Evolutionary conservation across 805 yeast genomes (phyloP), one percentile per base, ranked within the genome.

Genomic region (Yarrowia alimentaria): DNA sequence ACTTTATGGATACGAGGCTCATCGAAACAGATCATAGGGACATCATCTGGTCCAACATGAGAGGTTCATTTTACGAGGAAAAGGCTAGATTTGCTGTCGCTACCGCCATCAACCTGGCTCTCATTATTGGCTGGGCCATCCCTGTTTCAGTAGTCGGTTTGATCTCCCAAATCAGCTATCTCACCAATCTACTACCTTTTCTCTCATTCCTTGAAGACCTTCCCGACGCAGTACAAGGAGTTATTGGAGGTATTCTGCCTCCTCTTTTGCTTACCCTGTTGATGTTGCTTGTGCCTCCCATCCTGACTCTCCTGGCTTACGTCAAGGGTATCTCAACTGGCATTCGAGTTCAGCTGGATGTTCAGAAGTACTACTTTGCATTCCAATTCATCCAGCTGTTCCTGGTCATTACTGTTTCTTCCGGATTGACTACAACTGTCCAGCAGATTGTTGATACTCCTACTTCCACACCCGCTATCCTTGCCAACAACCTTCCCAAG

Each of bases 111-210:
- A 71, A 80, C 51, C 62, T 78, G 7, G 54, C 71, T 1, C 67
- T 86, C 1, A 80, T 83, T 67, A 31, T 78, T 14, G 76, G 78
- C 1, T 89, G 95, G 82, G 85, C 87, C 1, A 64, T 88, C 1
- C 96, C 96, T 0, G 91, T 88, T 1, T 87, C 95, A 0, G 73
- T 85, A 53, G 79, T 87, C 13, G 89, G 91, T 0, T 66, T 87
- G 22, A 67, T 89, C 0, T 79, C 94, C 0, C 95, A 88, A 58
- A 69, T 82, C 3, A 86, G 90, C 0, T 75, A 80, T 55, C 62
- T 85, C 40, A 75, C 83, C 0, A 71, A 74, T 19, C 66, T 83
- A 40, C 65, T 84, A 19, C 93, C 94, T 0, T 71, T 77, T 25
- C 64, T 83, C 24, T 62, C 70, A 1, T 78, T 84, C 78, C 56